Evolutionary conservation across 2,329 filamentous ascomycete genomes (phyloP).

Genomic region (Fusarium kyushuense): DNA sequence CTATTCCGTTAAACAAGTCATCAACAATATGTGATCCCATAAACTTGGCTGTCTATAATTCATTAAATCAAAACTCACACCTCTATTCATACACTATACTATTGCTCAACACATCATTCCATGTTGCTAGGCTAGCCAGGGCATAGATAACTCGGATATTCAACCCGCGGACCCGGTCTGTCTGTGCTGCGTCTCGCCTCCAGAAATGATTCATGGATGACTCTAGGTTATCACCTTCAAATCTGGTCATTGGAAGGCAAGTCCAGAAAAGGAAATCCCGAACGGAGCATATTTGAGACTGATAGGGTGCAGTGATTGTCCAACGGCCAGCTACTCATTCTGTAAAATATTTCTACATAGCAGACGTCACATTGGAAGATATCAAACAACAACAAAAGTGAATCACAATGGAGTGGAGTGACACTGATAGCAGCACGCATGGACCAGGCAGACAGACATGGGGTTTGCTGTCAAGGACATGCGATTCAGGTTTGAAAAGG

Average conservation of each 20-base stretch:
- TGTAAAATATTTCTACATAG: background rate
- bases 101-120: constrained; percentile 1
- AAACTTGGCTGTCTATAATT: background rate
- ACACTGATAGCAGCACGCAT: constrained; percentile 19
- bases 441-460: constrained; percentile 16
- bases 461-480: constrained; percentile 27
- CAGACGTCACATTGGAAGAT: constrained; percentile 5
- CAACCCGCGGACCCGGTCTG: constrained; percentile 25
- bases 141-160: constrained; percentile 20
- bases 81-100: background rate
- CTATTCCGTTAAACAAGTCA: background rate
- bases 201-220: constrained; percentile 12
- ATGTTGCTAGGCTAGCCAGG: constrained; percentile 16
- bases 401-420: constrained; percentile 26
- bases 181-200: constrained; percentile 27
- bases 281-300: background rate
- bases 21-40: background rate
- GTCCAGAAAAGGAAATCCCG: background rate
- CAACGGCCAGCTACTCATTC: background rate
- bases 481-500: constrained; percentile 3
- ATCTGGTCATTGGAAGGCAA: background rate
- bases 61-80: background rate
- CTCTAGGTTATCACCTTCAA: constrained; percentile 12
- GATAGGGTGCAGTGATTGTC: background rate
- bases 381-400: constrained; percentile 20